phyloP scores from a whole-genome alignment of 306 rosid species.

The Glycyrrhiza uralensis region DNA sequence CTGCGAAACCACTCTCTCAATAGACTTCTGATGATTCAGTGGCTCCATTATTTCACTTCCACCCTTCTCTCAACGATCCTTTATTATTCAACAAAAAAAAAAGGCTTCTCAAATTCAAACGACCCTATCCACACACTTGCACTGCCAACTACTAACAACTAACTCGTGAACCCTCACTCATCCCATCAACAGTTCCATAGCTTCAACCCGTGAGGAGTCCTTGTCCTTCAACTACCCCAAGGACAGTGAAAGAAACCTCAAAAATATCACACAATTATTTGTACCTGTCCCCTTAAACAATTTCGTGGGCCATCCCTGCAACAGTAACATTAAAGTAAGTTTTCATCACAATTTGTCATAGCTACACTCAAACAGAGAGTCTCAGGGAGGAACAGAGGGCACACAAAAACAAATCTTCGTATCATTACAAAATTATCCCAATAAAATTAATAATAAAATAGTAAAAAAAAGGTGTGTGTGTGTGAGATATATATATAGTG shows the following conservation, averaged over 20 bases:
- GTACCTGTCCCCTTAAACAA: slow-evolving; percentile 30
- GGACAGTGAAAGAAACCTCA: neutral
- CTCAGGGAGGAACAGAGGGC: neutral
- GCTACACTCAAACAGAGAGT: neutral
- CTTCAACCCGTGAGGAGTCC: slow-evolving; percentile 26
- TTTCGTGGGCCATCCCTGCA: slow-evolving; percentile 28
- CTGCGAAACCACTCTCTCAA: slow-evolving; percentile 80
- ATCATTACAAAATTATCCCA: too few species aligned
- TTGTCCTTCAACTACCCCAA: slow-evolving; percentile 27
- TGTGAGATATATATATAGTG: too few species aligned
- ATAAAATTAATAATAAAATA: neutral
- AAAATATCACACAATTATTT: slow-evolving; percentile 28
- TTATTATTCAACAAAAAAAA: slow-evolving; percentile 1
- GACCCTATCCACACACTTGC: slow-evolving; percentile 10
- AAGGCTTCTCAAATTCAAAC: neutral
- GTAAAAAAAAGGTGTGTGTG: neutral
- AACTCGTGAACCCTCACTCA: slow-evolving; percentile 38
- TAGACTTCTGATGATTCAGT: slow-evolving; percentile 52
- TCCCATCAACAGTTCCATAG: neutral
- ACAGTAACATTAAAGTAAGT: slow-evolving; percentile 32
- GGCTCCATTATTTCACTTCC: slow-evolving; percentile 41
- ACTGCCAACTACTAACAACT: neutral
- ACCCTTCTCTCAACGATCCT: neutral
- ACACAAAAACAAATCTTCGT: neutral
- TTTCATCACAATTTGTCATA: slow-evolving; percentile 14